phyloP scores from a whole-genome alignment of 2,329 filamentous ascomycete species.

The Blumeriella jaapii region DNA sequence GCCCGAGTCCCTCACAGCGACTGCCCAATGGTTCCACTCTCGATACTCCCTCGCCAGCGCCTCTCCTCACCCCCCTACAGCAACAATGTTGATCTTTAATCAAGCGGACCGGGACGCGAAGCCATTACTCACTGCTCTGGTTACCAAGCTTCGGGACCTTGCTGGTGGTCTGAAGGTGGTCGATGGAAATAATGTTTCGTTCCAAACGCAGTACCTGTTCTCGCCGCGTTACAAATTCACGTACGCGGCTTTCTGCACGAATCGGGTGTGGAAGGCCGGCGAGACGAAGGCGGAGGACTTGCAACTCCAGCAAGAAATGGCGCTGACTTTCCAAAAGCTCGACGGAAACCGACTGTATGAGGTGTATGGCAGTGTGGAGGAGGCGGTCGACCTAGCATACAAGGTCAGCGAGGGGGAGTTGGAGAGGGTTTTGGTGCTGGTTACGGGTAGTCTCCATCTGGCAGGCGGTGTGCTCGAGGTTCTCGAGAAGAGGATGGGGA shows the following conservation, averaged over 20 bases:
- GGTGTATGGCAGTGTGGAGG: slow-evolving; percentile 57
- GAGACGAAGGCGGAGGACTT: slow-evolving; percentile 30
- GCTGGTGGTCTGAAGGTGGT: no score
- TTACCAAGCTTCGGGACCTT: slow-evolving; percentile 40
- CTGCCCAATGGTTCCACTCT: slow-evolving; percentile 66
- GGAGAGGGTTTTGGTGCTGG: slow-evolving; percentile 48
- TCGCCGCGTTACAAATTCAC: no score
- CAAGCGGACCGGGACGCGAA: slow-evolving; percentile 75
- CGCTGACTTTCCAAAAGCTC: slow-evolving; percentile 41
- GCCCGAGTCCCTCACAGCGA: slow-evolving; percentile 71
- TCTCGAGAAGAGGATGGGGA: slow-evolving; percentile 28
- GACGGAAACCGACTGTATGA: slow-evolving; percentile 36
- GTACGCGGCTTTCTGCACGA: slow-evolving; percentile 71
- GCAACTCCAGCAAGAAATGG: slow-evolving; percentile 57
- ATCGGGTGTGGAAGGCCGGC: slow-evolving; percentile 47
- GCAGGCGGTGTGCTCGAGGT: slow-evolving; percentile 69
- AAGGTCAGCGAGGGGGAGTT: slow-evolving; percentile 24
- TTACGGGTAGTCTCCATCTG: slow-evolving; percentile 77
- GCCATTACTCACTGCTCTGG: slow-evolving; percentile 50
- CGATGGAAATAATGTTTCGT: neutral
- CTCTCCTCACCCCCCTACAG: slow-evolving; percentile 7
- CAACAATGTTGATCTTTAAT: slow-evolving; percentile 66
- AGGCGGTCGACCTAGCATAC: slow-evolving; percentile 45
- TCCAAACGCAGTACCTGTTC: no score
- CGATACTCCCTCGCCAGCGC: slow-evolving; percentile 23